Conservation (phyloP, 2,329 filamentous ascomycete genomes). For the Phialocephala sp. region DNA sequence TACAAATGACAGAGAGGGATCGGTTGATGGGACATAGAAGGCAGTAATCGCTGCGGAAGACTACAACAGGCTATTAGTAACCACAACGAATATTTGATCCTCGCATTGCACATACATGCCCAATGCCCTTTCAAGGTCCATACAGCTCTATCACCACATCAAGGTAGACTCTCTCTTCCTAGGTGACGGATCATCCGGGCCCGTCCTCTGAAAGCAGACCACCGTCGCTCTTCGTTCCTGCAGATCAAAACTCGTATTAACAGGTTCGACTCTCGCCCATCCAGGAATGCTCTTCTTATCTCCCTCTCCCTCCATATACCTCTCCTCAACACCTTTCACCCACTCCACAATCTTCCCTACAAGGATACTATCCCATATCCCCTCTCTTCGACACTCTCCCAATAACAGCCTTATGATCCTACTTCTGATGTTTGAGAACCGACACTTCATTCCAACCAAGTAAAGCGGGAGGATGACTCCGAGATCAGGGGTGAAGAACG, state of each 20-base stretch:
- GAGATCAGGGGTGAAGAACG: not conserved
- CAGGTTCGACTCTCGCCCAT: conserved; percentile 2
- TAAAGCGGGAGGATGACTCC: conserved; percentile 6
- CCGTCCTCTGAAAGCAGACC: not conserved
- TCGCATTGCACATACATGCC: no score
- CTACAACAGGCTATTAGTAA: no score
- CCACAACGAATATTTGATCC: no score
- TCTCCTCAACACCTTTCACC: not conserved
- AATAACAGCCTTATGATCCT: conserved; percentile 1
- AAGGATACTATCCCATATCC: conserved; percentile 6
- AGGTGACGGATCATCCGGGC: not conserved
- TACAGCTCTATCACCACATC: not conserved
- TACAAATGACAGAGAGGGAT: no score
- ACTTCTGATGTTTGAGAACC: not conserved
- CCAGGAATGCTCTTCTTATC: not conserved
- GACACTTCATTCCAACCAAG: conserved; percentile 7
- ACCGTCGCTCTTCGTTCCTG: not conserved
- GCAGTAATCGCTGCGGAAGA: no score
- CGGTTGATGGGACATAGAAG: no score
- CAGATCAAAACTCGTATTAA: not conserved
- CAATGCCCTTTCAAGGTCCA: no score
- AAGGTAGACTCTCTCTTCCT: not conserved
- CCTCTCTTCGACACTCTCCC: not conserved
- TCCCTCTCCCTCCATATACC: not conserved
- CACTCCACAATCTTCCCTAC: conserved; percentile 1